These are phyloP conservation scores for Pisolithus orientalis DNA, from an alignment of 768 basidiomycete genomes.

Conservation along the genomic window DNA sequence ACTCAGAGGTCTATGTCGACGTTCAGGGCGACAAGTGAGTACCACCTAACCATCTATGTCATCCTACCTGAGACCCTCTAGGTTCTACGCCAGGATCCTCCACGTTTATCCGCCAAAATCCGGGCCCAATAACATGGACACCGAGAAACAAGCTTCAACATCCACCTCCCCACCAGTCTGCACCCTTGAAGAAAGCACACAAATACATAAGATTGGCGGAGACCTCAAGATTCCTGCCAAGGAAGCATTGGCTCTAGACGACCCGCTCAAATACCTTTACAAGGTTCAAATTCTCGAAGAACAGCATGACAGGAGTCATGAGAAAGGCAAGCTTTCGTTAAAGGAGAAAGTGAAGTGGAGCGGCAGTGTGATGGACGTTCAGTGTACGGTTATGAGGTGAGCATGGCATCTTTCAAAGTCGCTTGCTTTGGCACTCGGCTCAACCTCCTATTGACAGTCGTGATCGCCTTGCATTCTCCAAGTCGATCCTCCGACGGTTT, in stretches of 20 bases:
- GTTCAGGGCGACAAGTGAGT: slow-evolving; percentile 79
- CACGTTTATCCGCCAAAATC: slow-evolving; percentile 69
- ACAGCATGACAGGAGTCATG: slow-evolving; percentile 61
- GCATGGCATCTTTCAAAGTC: slow-evolving; percentile 14
- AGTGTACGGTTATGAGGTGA: slow-evolving; percentile 74
- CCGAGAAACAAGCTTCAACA: slow-evolving; percentile 26
- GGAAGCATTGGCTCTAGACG: slow-evolving; percentile 65
- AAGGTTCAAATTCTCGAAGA: slow-evolving; percentile 82
- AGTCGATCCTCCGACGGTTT: slow-evolving; percentile 93
- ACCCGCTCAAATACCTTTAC: slow-evolving; percentile 81
- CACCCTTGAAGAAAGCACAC: slow-evolving; percentile 44
- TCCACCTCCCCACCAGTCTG: slow-evolving; percentile 42
- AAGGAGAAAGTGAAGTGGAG: slow-evolving; percentile 62
- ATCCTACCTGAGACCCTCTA: slow-evolving; percentile 27
- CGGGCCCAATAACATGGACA: slow-evolving; percentile 34
- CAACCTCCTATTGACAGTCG: slow-evolving; percentile 48
- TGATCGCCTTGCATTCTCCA: slow-evolving; percentile 92
- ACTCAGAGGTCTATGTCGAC: slow-evolving; percentile 80
- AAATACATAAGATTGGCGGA: slow-evolving; percentile 64
- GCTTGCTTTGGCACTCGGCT: background rate
- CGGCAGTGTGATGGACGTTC: slow-evolving; percentile 80
- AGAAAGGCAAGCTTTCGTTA: slow-evolving; percentile 47
- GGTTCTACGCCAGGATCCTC: slow-evolving; percentile 78
- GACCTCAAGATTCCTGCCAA: slow-evolving; percentile 73
- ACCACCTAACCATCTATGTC: background rate